Evolutionary conservation across 2,329 filamentous ascomycete genomes (phyloP), one percentile per base, ranked within the genome.

Genomic region (Sarocladiaceae sp.): DNA sequence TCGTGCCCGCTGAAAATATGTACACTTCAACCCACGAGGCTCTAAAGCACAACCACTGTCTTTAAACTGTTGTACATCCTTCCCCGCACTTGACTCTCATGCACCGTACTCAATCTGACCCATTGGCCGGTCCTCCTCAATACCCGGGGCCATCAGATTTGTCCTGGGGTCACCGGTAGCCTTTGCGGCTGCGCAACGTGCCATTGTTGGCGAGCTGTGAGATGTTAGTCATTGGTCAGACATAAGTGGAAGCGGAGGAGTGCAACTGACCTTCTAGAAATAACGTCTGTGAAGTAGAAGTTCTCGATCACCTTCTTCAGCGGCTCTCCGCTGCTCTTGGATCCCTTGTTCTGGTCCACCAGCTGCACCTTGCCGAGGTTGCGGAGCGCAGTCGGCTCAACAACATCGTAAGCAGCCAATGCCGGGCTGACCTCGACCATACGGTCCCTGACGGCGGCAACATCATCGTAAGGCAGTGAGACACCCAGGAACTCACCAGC

Each of bases 261-360:
- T 15, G 34, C 26, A 35, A 72, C 81, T 66, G 72, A 93, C 88
- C 88, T 96, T 78, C 93, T 83, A 31, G 90, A 95, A 66, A 98
- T 96, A 47, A 84, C 82, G 68, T 98, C 91, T 65, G 93, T 98
- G 69, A 97, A 95, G 73, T 90, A 98, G 67, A 98, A 98, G 73
- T 98, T 88, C 58, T 95, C 83, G 56, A 98, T 88, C 46, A 85
- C 81, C 68, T 86, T 87, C 74, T 82, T 88, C 58, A 98, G 75
- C 23, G 86, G 80, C 55, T 75, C 68, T n/a, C 81, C 82, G 32
- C 73, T 83, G n/a, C 76, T 58, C 67, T 87, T 84, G 42, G 80
- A 69, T 39, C 88, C 89, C 79, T 93, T 95, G 75, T 97, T 97
- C 68, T 94, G 87, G 61, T 97, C 93, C 44, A 95, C 87, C 47